Percentiles rank a stretch among this genome's conserved stretches.
These are phyloP conservation scores for Sistotremastrum niveocremeum DNA, from an alignment of 768 basidiomycete genomes.

Conservation along the genomic window DNA sequence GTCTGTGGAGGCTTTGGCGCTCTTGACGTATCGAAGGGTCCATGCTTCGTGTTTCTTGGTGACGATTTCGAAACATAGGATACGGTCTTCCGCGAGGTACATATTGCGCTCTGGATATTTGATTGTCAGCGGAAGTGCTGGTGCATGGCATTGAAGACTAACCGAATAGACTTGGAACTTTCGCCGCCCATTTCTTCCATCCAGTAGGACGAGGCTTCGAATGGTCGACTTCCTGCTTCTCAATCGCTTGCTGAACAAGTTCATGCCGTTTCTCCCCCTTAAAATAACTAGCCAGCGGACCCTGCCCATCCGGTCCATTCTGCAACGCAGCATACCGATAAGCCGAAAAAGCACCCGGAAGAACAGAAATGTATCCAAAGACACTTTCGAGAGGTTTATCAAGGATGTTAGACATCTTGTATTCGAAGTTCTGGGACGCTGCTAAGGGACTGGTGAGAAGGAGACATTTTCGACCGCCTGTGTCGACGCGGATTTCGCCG, in stretches of 20 bases:
- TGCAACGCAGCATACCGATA: slow-evolving; percentile 85
- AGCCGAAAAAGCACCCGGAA: slow-evolving; percentile 93
- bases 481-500: slow-evolving; percentile 87
- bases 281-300: slow-evolving; percentile 93
- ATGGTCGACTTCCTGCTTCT: too few relatives aligned
- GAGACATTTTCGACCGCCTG: slow-evolving; percentile 62
- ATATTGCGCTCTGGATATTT: slow-evolving; percentile 27
- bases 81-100: slow-evolving; percentile 48
- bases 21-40: slow-evolving; percentile 93
- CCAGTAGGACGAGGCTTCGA: too few relatives aligned
- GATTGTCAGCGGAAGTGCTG: slow-evolving; percentile 10
- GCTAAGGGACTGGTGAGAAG: slow-evolving; percentile 55
- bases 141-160: too few relatives aligned
- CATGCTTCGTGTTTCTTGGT: slow-evolving; percentile 69
- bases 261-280: slow-evolving; percentile 84
- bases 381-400: slow-evolving; percentile 82
- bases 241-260: slow-evolving; percentile 12
- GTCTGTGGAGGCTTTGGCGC: slow-evolving; percentile 85
- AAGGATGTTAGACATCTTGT: slow-evolving; percentile 82
- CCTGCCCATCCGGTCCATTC: slow-evolving; percentile 68
- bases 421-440: slow-evolving; percentile 93
- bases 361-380: slow-evolving; percentile 93
- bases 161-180: too few relatives aligned
- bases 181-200: too few relatives aligned
- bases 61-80: slow-evolving; percentile 69